phyloP scores from a whole-genome alignment of 2,329 filamentous ascomycete genomes.

The Claviceps cyperi region DNA sequence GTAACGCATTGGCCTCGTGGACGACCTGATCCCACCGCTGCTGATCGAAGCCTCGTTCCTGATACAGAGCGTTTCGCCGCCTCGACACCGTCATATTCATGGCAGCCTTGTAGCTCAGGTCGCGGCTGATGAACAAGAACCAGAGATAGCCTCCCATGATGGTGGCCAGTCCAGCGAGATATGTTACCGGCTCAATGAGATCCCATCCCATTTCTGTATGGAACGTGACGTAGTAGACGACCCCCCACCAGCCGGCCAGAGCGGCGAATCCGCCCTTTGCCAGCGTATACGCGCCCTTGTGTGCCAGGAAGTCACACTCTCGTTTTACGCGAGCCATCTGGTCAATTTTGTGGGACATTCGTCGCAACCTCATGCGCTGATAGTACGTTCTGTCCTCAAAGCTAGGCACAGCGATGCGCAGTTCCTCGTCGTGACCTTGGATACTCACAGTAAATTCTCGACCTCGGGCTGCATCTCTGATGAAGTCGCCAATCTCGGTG shows the following conservation, averaged over 20 bases:
- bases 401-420: constrained; percentile 68
- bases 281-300: constrained; percentile 61
- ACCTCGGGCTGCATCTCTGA: constrained; percentile 72
- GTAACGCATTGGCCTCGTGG: constrained; percentile 62
- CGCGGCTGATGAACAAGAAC: constrained; percentile 86
- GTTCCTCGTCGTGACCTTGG: constrained; percentile 49
- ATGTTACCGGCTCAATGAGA: constrained; percentile 80
- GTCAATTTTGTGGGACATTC: constrained; percentile 54
- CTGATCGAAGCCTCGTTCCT: constrained; percentile 59
- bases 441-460: constrained; percentile 77
- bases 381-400: constrained; percentile 89
- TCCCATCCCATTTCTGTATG: constrained; percentile 77
- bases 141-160: constrained; percentile 85
- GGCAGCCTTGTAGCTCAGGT: constrained; percentile 74
- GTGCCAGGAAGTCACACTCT: constrained; percentile 66
- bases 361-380: constrained; percentile 60
- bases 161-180: constrained; percentile 71
- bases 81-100: constrained; percentile 75
- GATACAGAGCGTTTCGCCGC: constrained; percentile 64
- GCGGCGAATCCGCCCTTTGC: constrained; percentile 67
- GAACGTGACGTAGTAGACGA: constrained; percentile 60
- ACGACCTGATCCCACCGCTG: constrained; percentile 64
- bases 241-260: constrained; percentile 64
- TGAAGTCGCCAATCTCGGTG: constrained; percentile 89
- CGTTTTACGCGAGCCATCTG: constrained; percentile 59